Evolutionary conservation across 1,284 basidiomycete species (phyloP).

Genomic region (Cryptococcus sp.): DNA sequence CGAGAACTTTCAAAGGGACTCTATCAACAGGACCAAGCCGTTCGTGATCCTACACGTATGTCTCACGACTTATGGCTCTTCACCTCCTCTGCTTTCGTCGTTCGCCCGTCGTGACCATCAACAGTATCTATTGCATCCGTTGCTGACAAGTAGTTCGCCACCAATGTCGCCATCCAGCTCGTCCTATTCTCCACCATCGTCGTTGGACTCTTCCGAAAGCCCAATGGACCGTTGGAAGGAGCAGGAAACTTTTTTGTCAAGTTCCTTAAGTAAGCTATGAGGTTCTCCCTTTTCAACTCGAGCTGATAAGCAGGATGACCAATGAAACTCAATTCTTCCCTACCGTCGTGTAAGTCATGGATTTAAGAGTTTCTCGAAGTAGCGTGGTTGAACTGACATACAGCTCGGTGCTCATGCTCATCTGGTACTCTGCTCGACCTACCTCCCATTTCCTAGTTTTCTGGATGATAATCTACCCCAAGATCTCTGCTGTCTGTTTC

Average conservation of each 20-base stretch:
- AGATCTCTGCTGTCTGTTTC: neutral
- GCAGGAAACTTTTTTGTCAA: neutral
- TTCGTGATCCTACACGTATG: neutral
- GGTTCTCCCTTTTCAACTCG: neutral
- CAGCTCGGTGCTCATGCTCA: neutral
- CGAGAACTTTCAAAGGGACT: neutral
- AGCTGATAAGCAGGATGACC: neutral
- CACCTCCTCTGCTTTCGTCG: neutral
- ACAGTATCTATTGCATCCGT: neutral
- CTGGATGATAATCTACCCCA: neutral
- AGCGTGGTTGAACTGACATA: neutral
- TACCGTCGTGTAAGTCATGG: neutral
- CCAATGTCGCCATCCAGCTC: neutral
- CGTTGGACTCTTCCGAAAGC: neutral
- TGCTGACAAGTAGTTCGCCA: neutral
- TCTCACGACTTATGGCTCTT: too few species aligned
- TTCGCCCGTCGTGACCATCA: too few species aligned
- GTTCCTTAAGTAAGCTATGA: neutral
- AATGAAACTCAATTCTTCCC: neutral
- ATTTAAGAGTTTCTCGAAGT: neutral
- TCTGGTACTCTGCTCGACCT: neutral
- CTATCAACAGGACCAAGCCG: neutral
- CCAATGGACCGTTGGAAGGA: neutral
- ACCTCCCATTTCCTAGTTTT: neutral
- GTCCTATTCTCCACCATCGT: neutral